Conservation (phyloP, 768 basidiomycete species). For the Hericium erinaceus region DNA sequence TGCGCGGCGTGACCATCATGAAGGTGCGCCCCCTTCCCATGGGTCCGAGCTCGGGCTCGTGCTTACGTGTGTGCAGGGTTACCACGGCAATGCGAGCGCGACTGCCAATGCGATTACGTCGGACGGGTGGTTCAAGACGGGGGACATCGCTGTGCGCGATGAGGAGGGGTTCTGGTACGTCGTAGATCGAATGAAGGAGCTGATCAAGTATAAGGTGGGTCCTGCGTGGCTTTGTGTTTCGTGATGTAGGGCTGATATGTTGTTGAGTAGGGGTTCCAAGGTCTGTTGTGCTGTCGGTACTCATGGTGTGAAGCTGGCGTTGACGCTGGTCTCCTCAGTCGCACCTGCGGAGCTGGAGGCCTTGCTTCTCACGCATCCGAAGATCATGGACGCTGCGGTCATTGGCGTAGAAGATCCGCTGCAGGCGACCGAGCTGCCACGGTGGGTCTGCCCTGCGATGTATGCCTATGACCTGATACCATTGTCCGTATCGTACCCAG, state of each 20-base stretch:
- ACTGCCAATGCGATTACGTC: slow-evolving; percentile 59
- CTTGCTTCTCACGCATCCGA: slow-evolving; percentile 62
- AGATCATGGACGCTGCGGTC: slow-evolving; percentile 75
- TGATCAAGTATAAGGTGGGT: slow-evolving; percentile 63
- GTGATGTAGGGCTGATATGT: background rate
- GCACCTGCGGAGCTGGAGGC: slow-evolving; percentile 83
- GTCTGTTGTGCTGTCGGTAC: slow-evolving; percentile 23
- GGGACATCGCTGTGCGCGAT: slow-evolving; percentile 66
- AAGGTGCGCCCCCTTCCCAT: slow-evolving; percentile 35
- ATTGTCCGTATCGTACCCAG: slow-evolving; percentile 21
- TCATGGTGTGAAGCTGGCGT: background rate
- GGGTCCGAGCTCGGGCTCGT: background rate
- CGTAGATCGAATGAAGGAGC: slow-evolving; percentile 65
- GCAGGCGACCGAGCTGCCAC: slow-evolving; percentile 75
- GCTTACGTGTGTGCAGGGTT: slow-evolving; percentile 38
- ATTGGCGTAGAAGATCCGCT: slow-evolving; percentile 60
- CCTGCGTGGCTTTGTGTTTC: background rate
- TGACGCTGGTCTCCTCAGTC: slow-evolving; percentile 32
- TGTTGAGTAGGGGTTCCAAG: slow-evolving; percentile 61
- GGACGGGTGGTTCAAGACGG: slow-evolving; percentile 84
- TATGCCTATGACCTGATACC: background rate
- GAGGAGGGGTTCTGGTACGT: slow-evolving; percentile 65
- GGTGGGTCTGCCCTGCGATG: slow-evolving; percentile 28
- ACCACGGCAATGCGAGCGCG: slow-evolving; percentile 62
- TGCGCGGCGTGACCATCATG: slow-evolving; percentile 73